phyloP scores from a whole-genome alignment of 768 basidiomycete species.

The Aureoboletus auriporus region DNA sequence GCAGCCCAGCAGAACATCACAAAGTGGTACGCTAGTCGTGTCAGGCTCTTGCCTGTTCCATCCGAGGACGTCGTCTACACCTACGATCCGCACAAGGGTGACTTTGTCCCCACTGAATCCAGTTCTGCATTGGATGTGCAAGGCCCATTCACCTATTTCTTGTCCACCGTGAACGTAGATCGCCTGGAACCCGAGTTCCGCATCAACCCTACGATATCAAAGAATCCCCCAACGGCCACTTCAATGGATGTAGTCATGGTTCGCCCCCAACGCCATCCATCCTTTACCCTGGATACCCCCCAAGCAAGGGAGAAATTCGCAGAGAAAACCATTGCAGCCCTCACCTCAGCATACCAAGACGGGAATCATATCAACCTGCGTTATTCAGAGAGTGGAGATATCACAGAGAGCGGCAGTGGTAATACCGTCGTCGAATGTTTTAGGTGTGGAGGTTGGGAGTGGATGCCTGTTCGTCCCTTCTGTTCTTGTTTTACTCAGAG shows the following conservation, averaged over 20 bases:
- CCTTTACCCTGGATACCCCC: conserved; percentile 37
- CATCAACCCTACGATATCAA: conserved; percentile 61
- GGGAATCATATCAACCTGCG: conserved; percentile 65
- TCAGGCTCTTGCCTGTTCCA: conserved; percentile 50
- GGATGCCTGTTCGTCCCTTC: conserved; percentile 65
- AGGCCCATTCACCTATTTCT: conserved; percentile 86
- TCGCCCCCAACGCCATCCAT: conserved; percentile 64
- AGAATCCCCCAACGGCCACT: conserved; percentile 38
- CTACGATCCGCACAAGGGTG: conserved; percentile 51
- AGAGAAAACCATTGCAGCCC: conserved; percentile 46
- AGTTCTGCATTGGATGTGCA: conserved; percentile 43
- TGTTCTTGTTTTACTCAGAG: conserved; percentile 1
- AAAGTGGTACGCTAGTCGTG: conserved; percentile 63
- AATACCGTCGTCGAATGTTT: conserved; percentile 69
- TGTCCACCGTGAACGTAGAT: conserved; percentile 79
- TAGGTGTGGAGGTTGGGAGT: conserved; percentile 79
- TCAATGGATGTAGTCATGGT: conserved; percentile 75
- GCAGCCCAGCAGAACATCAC: conserved; percentile 75
- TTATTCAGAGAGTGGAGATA: conserved; percentile 46
- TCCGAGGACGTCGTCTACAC: conserved; percentile 43
- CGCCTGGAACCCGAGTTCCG: conserved; percentile 81
- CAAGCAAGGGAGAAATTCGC: conserved; percentile 48
- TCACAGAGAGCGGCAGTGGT: conserved; percentile 42
- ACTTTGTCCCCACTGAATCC: conserved; percentile 43
- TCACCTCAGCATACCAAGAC: conserved; percentile 71